phyloP scores from a whole-genome alignment of 331 rosid species.

The Spiraea crenata region DNA sequence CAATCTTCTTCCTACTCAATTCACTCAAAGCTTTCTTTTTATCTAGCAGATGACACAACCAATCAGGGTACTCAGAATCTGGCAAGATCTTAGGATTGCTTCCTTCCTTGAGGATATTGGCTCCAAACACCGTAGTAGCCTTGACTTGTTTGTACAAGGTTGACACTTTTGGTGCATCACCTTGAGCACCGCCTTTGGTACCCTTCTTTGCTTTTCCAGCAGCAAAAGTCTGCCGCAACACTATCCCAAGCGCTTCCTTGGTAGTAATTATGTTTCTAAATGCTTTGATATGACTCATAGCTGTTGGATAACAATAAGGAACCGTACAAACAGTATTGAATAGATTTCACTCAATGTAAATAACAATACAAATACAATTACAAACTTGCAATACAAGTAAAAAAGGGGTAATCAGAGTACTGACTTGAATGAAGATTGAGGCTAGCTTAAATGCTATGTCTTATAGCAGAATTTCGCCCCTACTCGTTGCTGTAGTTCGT shows the following conservation, averaged over 20 bases:
- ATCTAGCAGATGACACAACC: constrained; percentile 60
- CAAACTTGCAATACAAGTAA: too few species aligned
- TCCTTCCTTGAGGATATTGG: constrained; percentile 72
- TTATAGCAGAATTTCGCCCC: too few species aligned
- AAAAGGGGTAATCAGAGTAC: too few species aligned
- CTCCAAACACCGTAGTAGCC: constrained; percentile 78
- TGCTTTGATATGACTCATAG: constrained; percentile 39
- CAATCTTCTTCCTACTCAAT: constrained; percentile 57
- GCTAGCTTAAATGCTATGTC: too few species aligned
- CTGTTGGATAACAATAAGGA: too few species aligned
- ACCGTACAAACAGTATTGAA: too few species aligned
- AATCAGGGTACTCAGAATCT: constrained; percentile 75
- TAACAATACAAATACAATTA: too few species aligned
- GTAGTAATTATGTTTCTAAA: constrained; percentile 32
- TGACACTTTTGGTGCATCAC: constrained; percentile 72
- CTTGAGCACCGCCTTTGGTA: constrained; percentile 59
- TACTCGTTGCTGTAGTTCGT: too few species aligned
- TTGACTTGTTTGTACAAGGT: constrained; percentile 66
- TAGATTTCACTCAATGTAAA: too few species aligned
- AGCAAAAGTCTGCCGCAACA: constrained; percentile 46
- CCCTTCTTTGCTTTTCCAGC: constrained; percentile 72
- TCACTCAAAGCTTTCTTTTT: constrained; percentile 68
- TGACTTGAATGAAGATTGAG: too few species aligned
- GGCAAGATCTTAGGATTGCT: constrained; percentile 64
- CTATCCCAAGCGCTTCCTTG: constrained; percentile 32